Percentiles rank a stretch among this genome's conserved stretches.
phyloP scores from a whole-genome alignment of 2,329 filamentous ascomycete genomes.

The Exophiala spinifera region DNA sequence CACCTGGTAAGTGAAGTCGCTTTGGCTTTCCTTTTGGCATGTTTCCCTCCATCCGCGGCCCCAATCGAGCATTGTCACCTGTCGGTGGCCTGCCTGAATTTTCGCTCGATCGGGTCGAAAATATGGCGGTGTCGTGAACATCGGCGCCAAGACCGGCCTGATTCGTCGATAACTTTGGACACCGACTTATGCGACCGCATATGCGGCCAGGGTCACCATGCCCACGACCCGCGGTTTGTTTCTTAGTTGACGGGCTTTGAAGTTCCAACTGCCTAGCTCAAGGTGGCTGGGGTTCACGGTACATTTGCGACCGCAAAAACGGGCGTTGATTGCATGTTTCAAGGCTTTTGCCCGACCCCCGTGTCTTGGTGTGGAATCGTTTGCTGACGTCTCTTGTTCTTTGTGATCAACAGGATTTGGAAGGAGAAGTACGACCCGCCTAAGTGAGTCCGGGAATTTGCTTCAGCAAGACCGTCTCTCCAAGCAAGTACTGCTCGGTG shows the following conservation, averaged over 20 bases:
- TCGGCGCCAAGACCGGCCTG: constrained; percentile 19
- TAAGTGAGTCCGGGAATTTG: constrained; percentile 6
- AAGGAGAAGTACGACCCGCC: constrained; percentile 81
- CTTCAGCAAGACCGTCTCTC: background rate
- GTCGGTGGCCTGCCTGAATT: background rate
- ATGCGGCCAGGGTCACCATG: constrained; percentile 19
- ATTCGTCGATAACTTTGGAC: constrained; percentile 22
- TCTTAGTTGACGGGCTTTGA: background rate
- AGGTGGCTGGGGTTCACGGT: constrained; percentile 16
- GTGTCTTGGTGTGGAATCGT: constrained; percentile 10
- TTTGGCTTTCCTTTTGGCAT: constrained; percentile 9
- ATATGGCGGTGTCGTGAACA: constrained; percentile 12
- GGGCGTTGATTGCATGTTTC: constrained; percentile 3
- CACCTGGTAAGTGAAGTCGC: constrained; percentile 71
- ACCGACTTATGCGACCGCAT: constrained; percentile 21
- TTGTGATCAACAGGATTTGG: constrained; percentile 71
- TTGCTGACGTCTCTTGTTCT: constrained; percentile 14
- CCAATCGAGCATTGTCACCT: background rate
- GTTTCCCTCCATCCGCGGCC: constrained; percentile 2
- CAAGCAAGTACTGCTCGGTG: background rate
- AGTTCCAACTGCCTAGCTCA: constrained; percentile 2
- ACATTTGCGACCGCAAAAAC: background rate
- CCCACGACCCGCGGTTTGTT: background rate
- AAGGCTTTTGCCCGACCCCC: constrained; percentile 4
- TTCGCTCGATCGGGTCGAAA: constrained; percentile 20